A percentile compares a stretch with the other conserved stretches of the same genome.
phyloP scores from a whole-genome alignment of 1,284 basidiomycete species.

The Neonothopanus nambi region DNA sequence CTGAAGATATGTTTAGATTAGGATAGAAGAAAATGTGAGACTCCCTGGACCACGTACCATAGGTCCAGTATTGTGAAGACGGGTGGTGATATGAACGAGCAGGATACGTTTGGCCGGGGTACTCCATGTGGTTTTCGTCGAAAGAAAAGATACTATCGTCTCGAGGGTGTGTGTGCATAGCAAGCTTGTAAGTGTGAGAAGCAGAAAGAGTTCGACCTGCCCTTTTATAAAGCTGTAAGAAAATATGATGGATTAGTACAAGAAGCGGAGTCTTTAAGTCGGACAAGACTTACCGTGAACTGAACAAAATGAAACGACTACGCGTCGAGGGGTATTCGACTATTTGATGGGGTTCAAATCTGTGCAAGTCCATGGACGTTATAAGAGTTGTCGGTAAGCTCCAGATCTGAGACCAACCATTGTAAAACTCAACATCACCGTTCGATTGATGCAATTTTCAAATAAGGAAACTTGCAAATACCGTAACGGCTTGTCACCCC shows the following conservation, averaged over 20 bases:
- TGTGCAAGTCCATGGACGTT: neutral
- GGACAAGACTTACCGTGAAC: neutral
- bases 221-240: neutral
- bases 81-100: neutral
- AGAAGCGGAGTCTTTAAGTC: neutral
- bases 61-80: constrained; percentile 13
- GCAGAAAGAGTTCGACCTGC: neutral
- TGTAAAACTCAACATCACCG: neutral
- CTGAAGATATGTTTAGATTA: neutral
- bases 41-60: constrained; percentile 2
- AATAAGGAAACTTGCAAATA: neutral
- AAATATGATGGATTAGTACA: neutral
- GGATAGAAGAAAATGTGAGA: neutral
- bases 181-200: neutral
- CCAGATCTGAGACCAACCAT: constrained; percentile 9
- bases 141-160: constrained; percentile 6
- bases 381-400: constrained; percentile 4
- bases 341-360: neutral
- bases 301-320: neutral
- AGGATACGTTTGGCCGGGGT: neutral
- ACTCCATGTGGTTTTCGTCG: constrained; percentile 4
- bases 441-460: neutral
- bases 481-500: neutral
- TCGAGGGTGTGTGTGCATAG: constrained; percentile 9
- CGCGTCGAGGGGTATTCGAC: neutral